Evolutionary conservation across 306 rosid genomes (phyloP), one percentile per base, ranked within the genome.

Genomic region (Geum urbanum): DNA sequence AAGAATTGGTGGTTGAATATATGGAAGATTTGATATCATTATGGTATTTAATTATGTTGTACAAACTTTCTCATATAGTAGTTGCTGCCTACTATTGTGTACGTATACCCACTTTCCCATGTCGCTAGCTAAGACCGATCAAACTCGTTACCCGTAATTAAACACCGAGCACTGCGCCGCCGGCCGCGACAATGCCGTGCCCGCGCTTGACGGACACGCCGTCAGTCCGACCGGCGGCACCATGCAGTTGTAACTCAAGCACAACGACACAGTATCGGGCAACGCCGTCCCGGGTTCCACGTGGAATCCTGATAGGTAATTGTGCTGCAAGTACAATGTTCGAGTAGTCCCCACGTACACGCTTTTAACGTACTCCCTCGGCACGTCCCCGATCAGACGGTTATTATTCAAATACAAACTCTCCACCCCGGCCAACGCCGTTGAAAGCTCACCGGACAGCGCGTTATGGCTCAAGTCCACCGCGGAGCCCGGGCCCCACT

Each of bases 181-280:
- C 4, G 96, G 95, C 75, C 96, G 77, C 1, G 89, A 72, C 20
- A 82, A 13, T 24, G 50, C 67, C 3, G 70, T 78, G 0, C 94
- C 96, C 14, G 88, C 64, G 37, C 72, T 90, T 0, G 79, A 68
- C 2, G 96, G 96, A 71, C 96, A 90, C 13, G 80, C 74, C 68
- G 64, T 77, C 27, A 70, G 11, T 14, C 40, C 75, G 44, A 63
- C 74, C 19, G 88, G 91, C 15, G 83, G 84, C 14, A 71, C 83
- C 94, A 90, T 86, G 57, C 96, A 90, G 68, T 90, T 90, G 44
- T 86, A 90, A 11, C 84, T 73, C 75, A 87, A 64, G 72, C 96
- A 90, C 50, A 90, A 58, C 61, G 91, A 76, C 76, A 81, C 86
- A 78, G 90, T 76, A 44, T 82, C 91, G 0, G 96, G 94, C 76